Evolutionary conservation across 2,329 filamentous ascomycete genomes (phyloP).

Genomic region (Cordyceps militaris): DNA sequence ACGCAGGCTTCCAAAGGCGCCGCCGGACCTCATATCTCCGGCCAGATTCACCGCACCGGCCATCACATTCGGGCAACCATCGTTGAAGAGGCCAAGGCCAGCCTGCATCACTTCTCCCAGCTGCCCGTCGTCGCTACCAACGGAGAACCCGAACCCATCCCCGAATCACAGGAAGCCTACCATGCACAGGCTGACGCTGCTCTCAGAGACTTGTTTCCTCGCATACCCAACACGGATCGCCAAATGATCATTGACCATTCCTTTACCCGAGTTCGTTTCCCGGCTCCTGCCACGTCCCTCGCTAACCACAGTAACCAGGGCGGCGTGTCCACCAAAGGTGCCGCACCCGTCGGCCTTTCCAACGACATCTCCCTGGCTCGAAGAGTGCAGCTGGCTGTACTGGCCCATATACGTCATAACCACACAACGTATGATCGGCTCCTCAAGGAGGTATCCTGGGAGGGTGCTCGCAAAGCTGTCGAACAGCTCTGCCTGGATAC

Average conservation of each 20-base stretch:
- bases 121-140: conserved; percentile 17
- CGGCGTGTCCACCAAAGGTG: conserved; percentile 42
- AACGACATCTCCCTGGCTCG: conserved; percentile 50
- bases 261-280: conserved; percentile 50
- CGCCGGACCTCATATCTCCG: conserved; percentile 34
- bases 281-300: neutral
- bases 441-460: conserved; percentile 50
- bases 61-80: conserved; percentile 54
- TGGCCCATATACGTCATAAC: conserved; percentile 60
- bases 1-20: conserved; percentile 24
- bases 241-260: conserved; percentile 55
- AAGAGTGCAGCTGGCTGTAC: conserved; percentile 56
- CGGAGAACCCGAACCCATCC: conserved; percentile 50
- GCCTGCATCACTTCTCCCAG: conserved; percentile 22
- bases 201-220: conserved; percentile 56
- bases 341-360: conserved; percentile 52
- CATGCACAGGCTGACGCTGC: conserved; percentile 55
- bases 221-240: conserved; percentile 58
- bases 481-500: conserved; percentile 55
- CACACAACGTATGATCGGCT: conserved; percentile 59
- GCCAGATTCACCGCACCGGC: conserved; percentile 52
- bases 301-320: conserved; percentile 31
- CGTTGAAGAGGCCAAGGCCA: conserved; percentile 45
- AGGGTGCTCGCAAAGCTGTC: conserved; percentile 54
- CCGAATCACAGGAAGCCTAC: conserved; percentile 51